Evolutionary conservation across 768 basidiomycete genomes (phyloP), one percentile per base, ranked within the genome.

Genomic region (Tricholoma flavovirens): DNA sequence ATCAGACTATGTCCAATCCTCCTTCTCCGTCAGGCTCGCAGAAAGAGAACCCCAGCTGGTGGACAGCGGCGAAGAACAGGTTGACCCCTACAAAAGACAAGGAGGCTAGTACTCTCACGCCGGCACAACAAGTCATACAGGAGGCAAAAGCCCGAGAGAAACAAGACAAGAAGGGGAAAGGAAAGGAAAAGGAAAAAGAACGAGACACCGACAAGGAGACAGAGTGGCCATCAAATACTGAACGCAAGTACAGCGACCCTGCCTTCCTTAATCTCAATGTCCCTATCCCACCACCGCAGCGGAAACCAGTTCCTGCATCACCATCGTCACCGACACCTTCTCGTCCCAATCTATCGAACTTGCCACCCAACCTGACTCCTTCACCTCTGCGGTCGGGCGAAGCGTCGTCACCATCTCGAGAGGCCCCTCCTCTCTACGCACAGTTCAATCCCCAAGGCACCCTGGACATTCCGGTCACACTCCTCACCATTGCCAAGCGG

Each of bases 71-170:
- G 17, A 92, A 88, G 76, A 82, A 81, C 60, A 83, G 74, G 61
- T 77, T 93, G 9, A 90, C 89, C 0, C 88, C 90, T 2, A 86
- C 86, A 11, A 93, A 91, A 62, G 84, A 84, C 10, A 81, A 80
- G 63, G 83, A 88, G 12, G n/a, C n/a, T n/a, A n/a, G n/a, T n/a
- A 67, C 72, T 15, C 81, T 90, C n/a, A 93, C 91, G 0, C 89
- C 90, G 8, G 90, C 91, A 0, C 90, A 93, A 63, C 89, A 90
- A 61, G 77, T 93, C 53, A 84, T 92, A 49, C 77, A 80, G 55
- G 90, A 93, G 7, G 75, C 87, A 15, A 89, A 91, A 64, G 73
- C 80, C 17, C 77, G 81, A 42, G 82, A 87, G 54, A 85, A 83
- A 64, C 46, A 48, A 30, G 83, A 83, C 49, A 71, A 72, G 55